Evolutionary conservation across 495 filamentous ascomycete genomes (phyloP).

Genomic region (Terfezia boudieri): DNA sequence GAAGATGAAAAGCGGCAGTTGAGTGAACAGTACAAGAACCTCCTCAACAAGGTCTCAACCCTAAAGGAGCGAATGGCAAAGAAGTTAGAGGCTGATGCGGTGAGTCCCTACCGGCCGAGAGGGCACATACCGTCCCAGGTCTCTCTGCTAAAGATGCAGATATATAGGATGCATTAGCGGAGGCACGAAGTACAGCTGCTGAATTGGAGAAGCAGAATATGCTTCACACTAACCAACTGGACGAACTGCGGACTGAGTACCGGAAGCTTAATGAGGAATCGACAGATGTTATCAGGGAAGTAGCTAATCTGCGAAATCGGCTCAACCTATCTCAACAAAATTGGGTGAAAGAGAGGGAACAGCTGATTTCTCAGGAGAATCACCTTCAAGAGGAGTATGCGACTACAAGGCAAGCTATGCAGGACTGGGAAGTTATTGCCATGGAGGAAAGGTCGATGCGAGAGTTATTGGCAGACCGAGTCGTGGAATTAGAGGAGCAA

Average conservation of each 20-base stretch:
- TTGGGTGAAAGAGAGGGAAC: conserved; percentile 76
- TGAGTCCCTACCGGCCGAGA: conserved; percentile 20
- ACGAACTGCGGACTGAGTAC: conserved; percentile 31
- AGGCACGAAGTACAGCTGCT: conserved; percentile 51
- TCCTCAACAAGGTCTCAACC: conserved; percentile 67
- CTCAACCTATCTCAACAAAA: conserved; percentile 78
- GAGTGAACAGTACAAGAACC: conserved; percentile 65
- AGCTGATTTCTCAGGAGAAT: conserved; percentile 49
- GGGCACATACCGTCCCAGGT: conserved; percentile 8
- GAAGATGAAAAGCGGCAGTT: conserved; percentile 63
- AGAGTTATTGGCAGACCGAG: conserved; percentile 54
- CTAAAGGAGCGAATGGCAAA: conserved; percentile 77
- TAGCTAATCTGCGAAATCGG: conserved; percentile 56
- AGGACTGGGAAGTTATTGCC: conserved; percentile 92
- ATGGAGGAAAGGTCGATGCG: conserved; percentile 83
- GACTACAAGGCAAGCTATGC: conserved; percentile 82
- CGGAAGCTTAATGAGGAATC: conserved; percentile 36
- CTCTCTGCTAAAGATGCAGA: not conserved
- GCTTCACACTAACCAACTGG: conserved; percentile 26
- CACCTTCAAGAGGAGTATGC: conserved; percentile 69
- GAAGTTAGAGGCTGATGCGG: conserved; percentile 65
- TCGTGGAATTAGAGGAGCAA: conserved; percentile 72
- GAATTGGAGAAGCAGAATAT: conserved; percentile 53
- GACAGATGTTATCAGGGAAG: conserved; percentile 45
- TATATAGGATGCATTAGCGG: conserved; percentile 55